Evolutionary conservation across 805 yeast genomes (phyloP).

Genomic region (Candida easanensis): DNA sequence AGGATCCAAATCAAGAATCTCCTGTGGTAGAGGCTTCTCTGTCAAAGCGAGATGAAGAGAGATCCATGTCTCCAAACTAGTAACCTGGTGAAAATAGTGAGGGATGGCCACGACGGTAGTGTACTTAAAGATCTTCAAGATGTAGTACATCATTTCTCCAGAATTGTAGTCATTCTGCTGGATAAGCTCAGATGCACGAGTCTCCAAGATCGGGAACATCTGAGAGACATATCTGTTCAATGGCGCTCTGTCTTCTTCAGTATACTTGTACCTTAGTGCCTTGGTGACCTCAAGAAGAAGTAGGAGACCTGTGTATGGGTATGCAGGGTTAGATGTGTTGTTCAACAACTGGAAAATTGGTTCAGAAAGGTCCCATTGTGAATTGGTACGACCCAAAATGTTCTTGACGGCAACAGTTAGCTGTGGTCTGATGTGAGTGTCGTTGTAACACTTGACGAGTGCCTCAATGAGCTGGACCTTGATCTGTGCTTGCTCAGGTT

Average conservation of each 20-base stretch:
- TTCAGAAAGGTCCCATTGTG: conserved; percentile 32
- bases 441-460: conserved; percentile 41
- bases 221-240: conserved; percentile 45
- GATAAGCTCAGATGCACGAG: conserved; percentile 43
- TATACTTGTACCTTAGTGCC: conserved; percentile 58
- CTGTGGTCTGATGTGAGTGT: conserved; percentile 49
- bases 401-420: conserved; percentile 54
- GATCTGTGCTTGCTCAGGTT: conserved; percentile 53
- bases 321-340: conserved; percentile 34
- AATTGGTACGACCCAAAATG: conserved; percentile 40
- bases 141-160: conserved; percentile 52
- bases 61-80: conserved; percentile 54
- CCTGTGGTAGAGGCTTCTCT: conserved; percentile 51
- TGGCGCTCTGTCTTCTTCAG: conserved; percentile 44
- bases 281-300: conserved; percentile 54
- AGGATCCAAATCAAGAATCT: conserved; percentile 45
- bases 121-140: conserved; percentile 65
- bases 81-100: conserved; percentile 38
- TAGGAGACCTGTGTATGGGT: conserved; percentile 52
- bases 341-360: conserved; percentile 35
- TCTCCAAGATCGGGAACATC: conserved; percentile 56
- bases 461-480: conserved; percentile 53
- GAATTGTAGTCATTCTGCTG: conserved; percentile 32
- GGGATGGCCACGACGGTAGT: conserved; percentile 60
- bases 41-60: conserved; percentile 61